Evolutionary conservation across 192 early-diverging fungal species (phyloP).

Genomic region (Funneliformis geosporum): DNA sequence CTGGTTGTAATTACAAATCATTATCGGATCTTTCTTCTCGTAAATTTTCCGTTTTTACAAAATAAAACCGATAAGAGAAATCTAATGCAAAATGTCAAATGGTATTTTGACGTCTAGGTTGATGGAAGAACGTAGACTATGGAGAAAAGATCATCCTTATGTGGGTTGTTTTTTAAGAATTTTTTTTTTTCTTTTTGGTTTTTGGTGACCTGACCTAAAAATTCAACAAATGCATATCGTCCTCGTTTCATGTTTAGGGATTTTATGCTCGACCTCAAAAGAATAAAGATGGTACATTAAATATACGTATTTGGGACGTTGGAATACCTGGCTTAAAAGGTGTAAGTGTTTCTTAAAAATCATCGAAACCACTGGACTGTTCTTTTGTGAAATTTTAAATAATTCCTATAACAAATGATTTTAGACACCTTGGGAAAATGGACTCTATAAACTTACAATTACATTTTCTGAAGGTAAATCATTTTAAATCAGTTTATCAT

Average conservation of each 20-base stretch:
- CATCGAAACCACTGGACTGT: not conserved
- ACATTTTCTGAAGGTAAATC: constrained; percentile 74
- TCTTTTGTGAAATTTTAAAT: constrained; percentile 11
- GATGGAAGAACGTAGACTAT: constrained; percentile 95
- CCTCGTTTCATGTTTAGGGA: constrained; percentile 62
- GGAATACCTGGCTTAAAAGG: constrained; percentile 56
- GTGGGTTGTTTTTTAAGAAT: constrained; percentile 38
- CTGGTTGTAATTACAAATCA: too few relatives aligned
- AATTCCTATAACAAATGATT: constrained; percentile 1
- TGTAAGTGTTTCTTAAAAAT: constrained; percentile 36
- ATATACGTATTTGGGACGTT: constrained; percentile 32
- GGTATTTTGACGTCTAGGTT: constrained; percentile 78
- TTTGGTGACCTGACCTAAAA: not conserved
- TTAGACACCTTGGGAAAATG: constrained; percentile 88
- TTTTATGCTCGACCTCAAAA: constrained; percentile 93
- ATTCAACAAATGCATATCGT: not conserved
- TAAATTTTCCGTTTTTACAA: too few relatives aligned
- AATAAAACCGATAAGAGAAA: too few relatives aligned
- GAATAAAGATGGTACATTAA: constrained; percentile 65
- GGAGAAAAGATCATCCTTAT: constrained; percentile 93
- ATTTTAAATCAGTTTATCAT: constrained; percentile 40
- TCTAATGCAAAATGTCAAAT: constrained; percentile 39
- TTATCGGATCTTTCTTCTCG: too few relatives aligned
- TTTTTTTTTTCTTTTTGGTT: constrained; percentile 21
- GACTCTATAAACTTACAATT: constrained; percentile 81